A percentile compares a stretch with the other conserved stretches of the same genome.
These are phyloP conservation scores for Fusarium acutatum DNA, from an alignment of 2,329 filamentous ascomycete genomes.

Conservation along the genomic window DNA sequence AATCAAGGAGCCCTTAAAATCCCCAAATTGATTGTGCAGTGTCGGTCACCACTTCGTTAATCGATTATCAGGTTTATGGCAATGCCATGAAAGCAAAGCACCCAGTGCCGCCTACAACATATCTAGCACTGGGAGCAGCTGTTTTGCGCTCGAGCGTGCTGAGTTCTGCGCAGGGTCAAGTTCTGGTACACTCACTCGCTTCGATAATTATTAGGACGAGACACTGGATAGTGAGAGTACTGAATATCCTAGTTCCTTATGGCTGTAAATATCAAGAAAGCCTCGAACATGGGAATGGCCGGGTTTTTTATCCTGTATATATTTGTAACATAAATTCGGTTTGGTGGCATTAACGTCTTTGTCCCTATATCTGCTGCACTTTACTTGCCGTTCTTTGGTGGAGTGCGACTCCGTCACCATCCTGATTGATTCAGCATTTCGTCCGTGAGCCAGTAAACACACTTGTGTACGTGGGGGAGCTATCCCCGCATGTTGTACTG, in stretches of 20 bases:
- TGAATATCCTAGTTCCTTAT: not conserved
- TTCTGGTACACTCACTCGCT: not conserved
- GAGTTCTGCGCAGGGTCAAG: slow-evolving; percentile 2
- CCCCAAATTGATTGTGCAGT: not conserved
- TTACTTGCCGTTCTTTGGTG: not conserved
- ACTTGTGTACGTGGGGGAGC: not conserved
- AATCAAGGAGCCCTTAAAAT: not conserved
- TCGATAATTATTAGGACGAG: not conserved
- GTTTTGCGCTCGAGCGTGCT: not conserved
- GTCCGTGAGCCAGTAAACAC: not conserved
- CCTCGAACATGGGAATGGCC: not conserved
- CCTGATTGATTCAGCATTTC: slow-evolving; percentile 12
- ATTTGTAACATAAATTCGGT: not conserved
- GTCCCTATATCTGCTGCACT: slow-evolving; percentile 30
- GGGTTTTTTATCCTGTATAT: not conserved
- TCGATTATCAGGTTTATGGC: not conserved
- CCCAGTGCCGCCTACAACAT: not conserved
- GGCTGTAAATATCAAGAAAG: not conserved
- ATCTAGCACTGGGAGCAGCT: not conserved
- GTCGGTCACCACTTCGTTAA: slow-evolving; percentile 15
- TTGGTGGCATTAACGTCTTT: slow-evolving; percentile 1
- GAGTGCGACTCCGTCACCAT: slow-evolving; percentile 2
- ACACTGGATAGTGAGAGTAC: not conserved
- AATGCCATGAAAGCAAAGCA: not conserved
- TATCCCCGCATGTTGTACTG: not conserved